These are phyloP conservation scores for Chiua virens DNA, from an alignment of 768 basidiomycete genomes.

Conservation along the genomic window DNA sequence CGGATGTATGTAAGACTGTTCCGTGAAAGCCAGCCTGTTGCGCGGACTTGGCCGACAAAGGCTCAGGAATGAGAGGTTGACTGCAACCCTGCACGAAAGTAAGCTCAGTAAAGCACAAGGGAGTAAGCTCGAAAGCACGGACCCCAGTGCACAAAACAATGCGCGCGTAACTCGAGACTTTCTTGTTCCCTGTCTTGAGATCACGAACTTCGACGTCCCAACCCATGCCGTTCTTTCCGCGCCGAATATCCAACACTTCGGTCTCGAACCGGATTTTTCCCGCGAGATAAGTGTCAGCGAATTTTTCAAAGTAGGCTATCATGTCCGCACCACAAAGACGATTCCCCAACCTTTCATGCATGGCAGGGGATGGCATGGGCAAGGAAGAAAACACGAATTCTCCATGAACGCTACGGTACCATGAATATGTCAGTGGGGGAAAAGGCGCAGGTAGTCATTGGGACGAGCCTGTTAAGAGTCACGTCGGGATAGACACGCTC, in stretches of 20 bases:
- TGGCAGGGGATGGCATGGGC: constrained; percentile 47
- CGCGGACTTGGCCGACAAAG: constrained; percentile 40
- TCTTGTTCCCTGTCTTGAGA: constrained; percentile 16
- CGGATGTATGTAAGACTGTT: constrained; percentile 50
- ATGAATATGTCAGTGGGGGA: background rate
- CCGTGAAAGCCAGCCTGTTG: constrained; percentile 41
- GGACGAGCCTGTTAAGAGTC: constrained; percentile 57
- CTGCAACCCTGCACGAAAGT: constrained; percentile 52
- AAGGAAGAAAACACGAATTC: constrained; percentile 60
- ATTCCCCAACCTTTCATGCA: constrained; percentile 38
- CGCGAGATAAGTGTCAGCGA: constrained; percentile 46
- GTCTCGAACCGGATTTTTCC: constrained; percentile 46
- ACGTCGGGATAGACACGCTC: constrained; percentile 57
- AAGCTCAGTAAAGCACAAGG: background rate
- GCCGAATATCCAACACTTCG: constrained; percentile 47
- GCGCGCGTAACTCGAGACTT: constrained; percentile 43
- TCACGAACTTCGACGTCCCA: constrained; percentile 48
- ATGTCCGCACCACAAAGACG: constrained; percentile 55
- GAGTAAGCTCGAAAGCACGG: constrained; percentile 20
- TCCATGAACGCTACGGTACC: constrained; percentile 53
- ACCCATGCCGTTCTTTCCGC: constrained; percentile 25
- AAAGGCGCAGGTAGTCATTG: background rate
- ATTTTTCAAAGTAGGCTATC: constrained; percentile 54
- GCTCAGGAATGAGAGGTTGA: constrained; percentile 44
- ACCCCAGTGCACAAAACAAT: constrained; percentile 64